Conservation (phyloP, 805 yeast genomes). For the Kodamaea fukazawae region DNA sequence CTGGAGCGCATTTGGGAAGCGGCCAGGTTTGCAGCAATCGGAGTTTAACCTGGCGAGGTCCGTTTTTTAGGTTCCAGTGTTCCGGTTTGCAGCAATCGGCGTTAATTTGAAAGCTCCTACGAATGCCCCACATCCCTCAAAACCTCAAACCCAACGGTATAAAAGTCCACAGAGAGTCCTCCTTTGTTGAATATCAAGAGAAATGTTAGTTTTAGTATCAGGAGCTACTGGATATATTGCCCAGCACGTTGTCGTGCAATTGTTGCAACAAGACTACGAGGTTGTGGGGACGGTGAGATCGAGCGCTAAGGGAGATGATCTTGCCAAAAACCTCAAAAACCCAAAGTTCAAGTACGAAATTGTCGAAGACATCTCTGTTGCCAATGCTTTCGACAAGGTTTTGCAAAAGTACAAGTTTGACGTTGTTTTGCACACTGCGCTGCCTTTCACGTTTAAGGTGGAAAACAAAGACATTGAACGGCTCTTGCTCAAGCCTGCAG, state of each 20-base stretch:
- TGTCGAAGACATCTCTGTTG: conserved; percentile 46
- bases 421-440: conserved; percentile 58
- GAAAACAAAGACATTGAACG: conserved; percentile 40
- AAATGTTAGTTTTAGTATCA: conserved; percentile 35
- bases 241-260: conserved; percentile 36
- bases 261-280: conserved; percentile 38
- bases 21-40: too few species aligned
- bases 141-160: too few species aligned
- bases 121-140: too few species aligned
- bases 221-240: conserved; percentile 57
- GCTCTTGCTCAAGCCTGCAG: conserved; percentile 55
- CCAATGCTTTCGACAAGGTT: conserved; percentile 45
- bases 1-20: too few species aligned
- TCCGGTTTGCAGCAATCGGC: too few species aligned
- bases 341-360: conserved; percentile 38
- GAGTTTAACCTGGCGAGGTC: too few species aligned
- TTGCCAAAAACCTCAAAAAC: conserved; percentile 11
- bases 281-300: conserved; percentile 56
- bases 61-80: too few species aligned
- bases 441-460: conserved; percentile 50
- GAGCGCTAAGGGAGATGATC: conserved; percentile 19
- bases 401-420: conserved; percentile 50
- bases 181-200: too few species aligned
- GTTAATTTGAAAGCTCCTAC: too few species aligned
- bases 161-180: too few species aligned